Base-by-base conservation (phyloP, 345 rosid genomes). In the Sisymbrium irio region DNA sequence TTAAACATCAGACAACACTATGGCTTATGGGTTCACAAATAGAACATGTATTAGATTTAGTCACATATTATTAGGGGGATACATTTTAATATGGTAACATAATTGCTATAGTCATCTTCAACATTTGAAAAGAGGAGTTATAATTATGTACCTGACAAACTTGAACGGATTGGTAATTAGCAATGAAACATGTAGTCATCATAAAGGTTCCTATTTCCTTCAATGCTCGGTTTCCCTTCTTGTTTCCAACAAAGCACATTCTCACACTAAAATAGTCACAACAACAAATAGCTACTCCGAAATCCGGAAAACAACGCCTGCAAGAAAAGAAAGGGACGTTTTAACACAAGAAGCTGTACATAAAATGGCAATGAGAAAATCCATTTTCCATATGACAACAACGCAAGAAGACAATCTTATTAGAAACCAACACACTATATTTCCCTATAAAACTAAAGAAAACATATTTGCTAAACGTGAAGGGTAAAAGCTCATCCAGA, bases 191-290 rank as follows among this genome's bases (percentile, higher is more conserved):
- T 64, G 85, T 85, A 70, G 74, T 84, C 96, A 92, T 92, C 75
- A 83, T 89, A 92, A 89, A 82, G 62, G 85, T 88, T 69, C 89
- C 92, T 20, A 88, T 84, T 79, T 84, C 90, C 78, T 92, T 89
- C 74, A 85, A 80, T 56, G 85, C 82, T 80, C 89, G 85, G 78
- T 88, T 83, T 85, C 88, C 89, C 85, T 83, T 89, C 72, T 76
- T 81, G 73, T 87, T 85, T 69, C 81, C 82, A 25, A 83, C 87
- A 84, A 89, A 73, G 88, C 81, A 84, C 98, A 92, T 92, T 80
- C 92, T 89, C 89, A 82, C 85, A 67, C 85, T 84, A 76, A 58
- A 58, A 32, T 55, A 70, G 57, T 5, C 18, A 53, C 63, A 37
- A 71, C 65, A 55, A 78, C 28, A 59, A 62, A 69, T 65, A 77